phyloP scores from a whole-genome alignment of 768 basidiomycete genomes.

The Exidia glandulosa region DNA sequence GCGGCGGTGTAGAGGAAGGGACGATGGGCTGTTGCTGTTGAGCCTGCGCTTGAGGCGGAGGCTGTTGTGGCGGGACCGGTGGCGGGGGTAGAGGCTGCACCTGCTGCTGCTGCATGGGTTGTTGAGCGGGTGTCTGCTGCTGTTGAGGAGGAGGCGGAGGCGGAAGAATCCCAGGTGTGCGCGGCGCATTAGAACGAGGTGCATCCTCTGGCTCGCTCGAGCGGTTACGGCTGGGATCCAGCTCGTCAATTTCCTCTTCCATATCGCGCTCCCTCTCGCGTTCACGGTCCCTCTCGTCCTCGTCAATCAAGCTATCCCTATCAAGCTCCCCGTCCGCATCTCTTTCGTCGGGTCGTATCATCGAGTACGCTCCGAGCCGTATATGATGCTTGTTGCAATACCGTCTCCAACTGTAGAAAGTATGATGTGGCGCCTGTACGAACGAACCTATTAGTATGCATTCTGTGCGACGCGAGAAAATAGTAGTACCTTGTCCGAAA shows the following conservation, averaged over 20 bases:
- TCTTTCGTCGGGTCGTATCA: slow-evolving; percentile 40
- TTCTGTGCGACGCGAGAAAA: too few species aligned
- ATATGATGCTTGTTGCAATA: slow-evolving; percentile 93
- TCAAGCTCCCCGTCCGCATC: slow-evolving; percentile 36
- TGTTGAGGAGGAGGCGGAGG: too few species aligned
- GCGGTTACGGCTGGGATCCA: not conserved
- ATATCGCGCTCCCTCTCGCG: slow-evolving; percentile 3
- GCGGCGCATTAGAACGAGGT: too few species aligned
- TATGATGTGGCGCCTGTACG: slow-evolving; percentile 16
- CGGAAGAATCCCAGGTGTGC: too few species aligned
- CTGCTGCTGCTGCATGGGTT: too few species aligned
- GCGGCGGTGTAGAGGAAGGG: too few species aligned
- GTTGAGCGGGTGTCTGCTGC: too few species aligned
- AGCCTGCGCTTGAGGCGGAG: not conserved
- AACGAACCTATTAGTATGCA: too few species aligned
- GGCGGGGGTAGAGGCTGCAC: not conserved
- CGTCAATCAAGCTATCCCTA: too few species aligned
- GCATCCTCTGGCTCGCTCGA: not conserved
- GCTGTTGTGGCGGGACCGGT: not conserved
- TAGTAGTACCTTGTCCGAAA: slow-evolving; percentile 85
- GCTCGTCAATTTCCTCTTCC: not conserved
- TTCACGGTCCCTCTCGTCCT: too few species aligned
- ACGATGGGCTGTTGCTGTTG: not conserved
- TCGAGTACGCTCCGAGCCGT: slow-evolving; percentile 72
- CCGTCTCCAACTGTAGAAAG: slow-evolving; percentile 84